A percentile compares a stretch with the other conserved stretches of the same genome.
Evolutionary conservation across 2,329 filamentous ascomycete genomes (phyloP).

Genomic region (Cytospora paraplurivora): DNA sequence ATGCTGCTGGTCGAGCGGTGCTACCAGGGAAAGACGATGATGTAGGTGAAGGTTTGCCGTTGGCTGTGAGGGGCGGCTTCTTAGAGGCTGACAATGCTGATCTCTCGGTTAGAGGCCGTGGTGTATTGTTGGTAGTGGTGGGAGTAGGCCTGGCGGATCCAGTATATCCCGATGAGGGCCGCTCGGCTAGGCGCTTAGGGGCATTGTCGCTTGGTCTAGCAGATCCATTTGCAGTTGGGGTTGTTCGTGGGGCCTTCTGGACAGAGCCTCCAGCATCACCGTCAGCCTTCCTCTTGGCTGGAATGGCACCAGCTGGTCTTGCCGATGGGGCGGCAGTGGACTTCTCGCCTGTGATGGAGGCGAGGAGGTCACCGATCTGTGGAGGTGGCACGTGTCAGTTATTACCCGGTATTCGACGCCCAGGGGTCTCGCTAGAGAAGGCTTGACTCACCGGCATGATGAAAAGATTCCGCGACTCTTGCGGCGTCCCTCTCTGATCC

Average conservation of each 20-base stretch:
- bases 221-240: slow-evolving; percentile 32
- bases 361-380: slow-evolving; percentile 60
- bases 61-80: slow-evolving; percentile 20
- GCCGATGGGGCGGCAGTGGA: slow-evolving; percentile 36
- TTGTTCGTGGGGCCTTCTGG: slow-evolving; percentile 47
- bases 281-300: slow-evolving; percentile 60
- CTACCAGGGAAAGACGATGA: slow-evolving; percentile 17
- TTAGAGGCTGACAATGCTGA: slow-evolving; percentile 27
- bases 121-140: slow-evolving; percentile 31
- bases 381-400: slow-evolving; percentile 26
- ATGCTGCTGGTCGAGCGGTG: slow-evolving; percentile 6
- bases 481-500: slow-evolving; percentile 20
- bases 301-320: slow-evolving; percentile 18
- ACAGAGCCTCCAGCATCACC: slow-evolving; percentile 47
- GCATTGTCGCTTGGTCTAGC: slow-evolving; percentile 31
- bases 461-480: slow-evolving; percentile 21
- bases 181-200: slow-evolving; percentile 31
- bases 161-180: slow-evolving; percentile 25
- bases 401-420: slow-evolving; percentile 4
- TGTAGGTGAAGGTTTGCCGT: slow-evolving; percentile 24
- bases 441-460: slow-evolving; percentile 44
- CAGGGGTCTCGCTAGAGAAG: slow-evolving; percentile 10
- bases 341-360: slow-evolving; percentile 61
- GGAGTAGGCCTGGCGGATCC: slow-evolving; percentile 31
- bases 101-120: slow-evolving; percentile 29